Conservation (phyloP, 768 basidiomycete genomes). For the Sarcodon aspratus region DNA sequence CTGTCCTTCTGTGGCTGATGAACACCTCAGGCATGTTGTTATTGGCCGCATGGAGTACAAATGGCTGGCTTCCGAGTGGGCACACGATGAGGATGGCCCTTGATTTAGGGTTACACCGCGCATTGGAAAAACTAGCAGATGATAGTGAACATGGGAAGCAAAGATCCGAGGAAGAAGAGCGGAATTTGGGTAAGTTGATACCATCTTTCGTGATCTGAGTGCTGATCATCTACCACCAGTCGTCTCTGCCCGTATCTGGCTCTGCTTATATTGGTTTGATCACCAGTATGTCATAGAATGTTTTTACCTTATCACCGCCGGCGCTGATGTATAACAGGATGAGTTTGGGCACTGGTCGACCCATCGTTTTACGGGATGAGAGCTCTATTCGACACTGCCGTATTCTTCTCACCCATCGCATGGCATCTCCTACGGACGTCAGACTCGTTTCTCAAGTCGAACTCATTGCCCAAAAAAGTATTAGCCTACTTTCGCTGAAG, state of each 20-base stretch:
- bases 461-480: slow-evolving; percentile 85
- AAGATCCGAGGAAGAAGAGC: slow-evolving; percentile 70
- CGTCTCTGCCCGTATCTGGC: slow-evolving; percentile 87
- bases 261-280: slow-evolving; percentile 94
- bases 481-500: slow-evolving; percentile 9
- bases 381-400: slow-evolving; percentile 79
- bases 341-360: slow-evolving; percentile 86
- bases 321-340: slow-evolving; percentile 36
- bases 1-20: slow-evolving; percentile 1
- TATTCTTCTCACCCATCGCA: slow-evolving; percentile 68
- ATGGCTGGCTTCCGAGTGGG: slow-evolving; percentile 90
- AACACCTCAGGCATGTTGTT: slow-evolving; percentile 67
- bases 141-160: slow-evolving; percentile 38
- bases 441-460: slow-evolving; percentile 82
- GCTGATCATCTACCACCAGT: slow-evolving; percentile 31
- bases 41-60: slow-evolving; percentile 87
- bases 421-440: slow-evolving; percentile 86
- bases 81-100: slow-evolving; percentile 96
- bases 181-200: slow-evolving; percentile 59
- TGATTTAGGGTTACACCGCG: slow-evolving; percentile 87
- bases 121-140: slow-evolving; percentile 84
- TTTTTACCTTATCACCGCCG: neutral
- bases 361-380: slow-evolving; percentile 84
- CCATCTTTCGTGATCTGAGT: neutral
- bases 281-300: slow-evolving; percentile 55